Evolutionary conservation across 306 rosid genomes (phyloP).

Genomic region (Begonia peltatifolia): DNA sequence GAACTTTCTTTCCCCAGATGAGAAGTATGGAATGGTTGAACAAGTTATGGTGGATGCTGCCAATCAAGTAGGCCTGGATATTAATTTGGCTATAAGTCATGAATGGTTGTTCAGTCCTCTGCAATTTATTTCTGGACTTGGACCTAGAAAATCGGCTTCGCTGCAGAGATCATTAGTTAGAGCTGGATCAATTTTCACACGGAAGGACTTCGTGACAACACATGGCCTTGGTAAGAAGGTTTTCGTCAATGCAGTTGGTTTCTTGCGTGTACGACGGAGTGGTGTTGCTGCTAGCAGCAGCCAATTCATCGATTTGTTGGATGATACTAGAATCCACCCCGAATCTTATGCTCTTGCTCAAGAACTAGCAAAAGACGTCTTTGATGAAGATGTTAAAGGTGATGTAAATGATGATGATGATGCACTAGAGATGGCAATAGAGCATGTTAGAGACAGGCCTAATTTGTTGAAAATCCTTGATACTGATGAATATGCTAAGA

Average conservation of each 20-base stretch:
- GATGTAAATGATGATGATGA: conserved; percentile 85
- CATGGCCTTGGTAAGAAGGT: conserved; percentile 88
- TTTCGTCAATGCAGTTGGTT: conserved; percentile 88
- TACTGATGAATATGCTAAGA: conserved; percentile 59
- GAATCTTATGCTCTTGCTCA: conserved; percentile 83
- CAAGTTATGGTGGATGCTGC: conserved; percentile 91
- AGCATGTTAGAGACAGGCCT: conserved; percentile 87
- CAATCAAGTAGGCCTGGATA: conserved; percentile 88
- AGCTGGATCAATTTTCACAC: conserved; percentile 75
- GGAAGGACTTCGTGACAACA: conserved; percentile 70
- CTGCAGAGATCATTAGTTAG: conserved; percentile 82
- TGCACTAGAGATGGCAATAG: conserved; percentile 93
- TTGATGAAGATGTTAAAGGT: conserved; percentile 53
- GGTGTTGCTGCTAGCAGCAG: conserved; percentile 89
- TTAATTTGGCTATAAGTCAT: conserved; percentile 75
- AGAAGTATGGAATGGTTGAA: conserved; percentile 76
- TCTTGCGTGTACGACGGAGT: conserved; percentile 85
- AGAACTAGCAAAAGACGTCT: conserved; percentile 94
- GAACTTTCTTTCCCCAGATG: conserved; percentile 77
- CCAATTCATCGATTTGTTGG: conserved; percentile 86
- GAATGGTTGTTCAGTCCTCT: conserved; percentile 93
- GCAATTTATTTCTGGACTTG: conserved; percentile 93
- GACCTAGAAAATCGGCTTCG: conserved; percentile 95
- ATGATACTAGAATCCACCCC: conserved; percentile 97
- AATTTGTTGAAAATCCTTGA: conserved; percentile 59